phyloP scores from a whole-genome alignment of 1,139 yeast genomes.

The Geotrichum phurueaensis region DNA sequence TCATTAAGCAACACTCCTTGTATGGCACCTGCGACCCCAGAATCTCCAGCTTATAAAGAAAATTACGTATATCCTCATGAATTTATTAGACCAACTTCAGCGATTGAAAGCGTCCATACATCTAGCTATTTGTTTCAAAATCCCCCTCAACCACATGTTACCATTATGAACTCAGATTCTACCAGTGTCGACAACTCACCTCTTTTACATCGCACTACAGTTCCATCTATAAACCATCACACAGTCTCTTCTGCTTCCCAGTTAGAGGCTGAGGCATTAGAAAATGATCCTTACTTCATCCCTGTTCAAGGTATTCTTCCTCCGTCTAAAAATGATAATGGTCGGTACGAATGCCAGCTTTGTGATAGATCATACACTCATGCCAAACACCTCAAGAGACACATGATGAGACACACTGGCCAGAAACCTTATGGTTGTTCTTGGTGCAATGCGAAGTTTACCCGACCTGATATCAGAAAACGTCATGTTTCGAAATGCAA shows the following conservation, averaged over 20 bases:
- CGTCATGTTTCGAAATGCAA: conserved; percentile 27
- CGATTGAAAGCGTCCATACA: neutral
- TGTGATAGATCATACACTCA: conserved; percentile 32
- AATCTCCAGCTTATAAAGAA: neutral
- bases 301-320: conserved; percentile 17
- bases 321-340: conserved; percentile 23
- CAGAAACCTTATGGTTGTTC: conserved; percentile 30
- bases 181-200: neutral
- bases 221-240: neutral
- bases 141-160: neutral
- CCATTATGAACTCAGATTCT: neutral
- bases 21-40: neutral
- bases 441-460: conserved; percentile 27
- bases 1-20: neutral
- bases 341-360: conserved; percentile 29
- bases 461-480: conserved; percentile 31
- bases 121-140: neutral
- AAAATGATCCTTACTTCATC: conserved; percentile 14
- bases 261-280: neutral
- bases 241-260: neutral
- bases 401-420: conserved; percentile 33
- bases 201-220: neutral
- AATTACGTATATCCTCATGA: neutral
- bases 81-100: neutral
- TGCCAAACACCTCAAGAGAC: conserved; percentile 34